A percentile compares a stretch with the other conserved stretches of the same genome.
These are phyloP conservation scores for Aureobasidium pullulans DNA, from an alignment of 2,329 filamentous ascomycete species.

Conservation along the genomic window DNA sequence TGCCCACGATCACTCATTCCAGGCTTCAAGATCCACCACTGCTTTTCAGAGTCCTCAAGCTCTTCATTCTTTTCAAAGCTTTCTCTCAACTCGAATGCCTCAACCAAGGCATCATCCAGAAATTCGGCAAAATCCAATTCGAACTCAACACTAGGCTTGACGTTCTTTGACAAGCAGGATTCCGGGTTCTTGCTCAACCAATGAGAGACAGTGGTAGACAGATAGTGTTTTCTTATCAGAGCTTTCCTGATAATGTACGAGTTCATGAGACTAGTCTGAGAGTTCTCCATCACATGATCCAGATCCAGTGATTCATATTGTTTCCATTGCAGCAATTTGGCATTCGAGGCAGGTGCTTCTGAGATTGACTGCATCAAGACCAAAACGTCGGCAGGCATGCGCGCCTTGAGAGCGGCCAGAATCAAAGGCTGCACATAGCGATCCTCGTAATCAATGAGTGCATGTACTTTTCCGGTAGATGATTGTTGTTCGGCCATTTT, in stretches of 20 bases:
- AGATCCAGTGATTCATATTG: slow-evolving; percentile 88
- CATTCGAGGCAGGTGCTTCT: slow-evolving; percentile 39
- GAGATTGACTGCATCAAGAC: slow-evolving; percentile 44
- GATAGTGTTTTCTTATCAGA: slow-evolving; percentile 90
- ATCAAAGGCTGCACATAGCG: slow-evolving; percentile 84
- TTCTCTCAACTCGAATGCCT: slow-evolving; percentile 73
- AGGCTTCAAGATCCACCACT: slow-evolving; percentile 88
- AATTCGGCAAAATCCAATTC: slow-evolving; percentile 97
- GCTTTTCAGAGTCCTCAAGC: slow-evolving; percentile 36
- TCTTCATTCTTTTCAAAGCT: slow-evolving; percentile 63
- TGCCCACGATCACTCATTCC: slow-evolving; percentile 96
- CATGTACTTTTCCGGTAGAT: background rate
- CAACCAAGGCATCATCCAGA: slow-evolving; percentile 82
- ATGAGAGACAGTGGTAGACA: slow-evolving; percentile 72
- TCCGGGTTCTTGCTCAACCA: slow-evolving; percentile 80
- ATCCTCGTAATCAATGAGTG: slow-evolving; percentile 71
- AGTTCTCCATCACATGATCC: slow-evolving; percentile 58
- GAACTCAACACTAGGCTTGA: slow-evolving; percentile 75
- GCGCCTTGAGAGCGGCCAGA: slow-evolving; percentile 58
- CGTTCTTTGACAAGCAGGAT: slow-evolving; percentile 60
- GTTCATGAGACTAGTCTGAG: slow-evolving; percentile 63
- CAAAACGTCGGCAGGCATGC: slow-evolving; percentile 45
- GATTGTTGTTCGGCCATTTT: background rate
- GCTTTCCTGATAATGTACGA: slow-evolving; percentile 95
- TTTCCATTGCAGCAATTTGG: slow-evolving; percentile 65